Conservation (phyloP, 164 flowering plant species). For the Chimonanthus praecox region DNA sequence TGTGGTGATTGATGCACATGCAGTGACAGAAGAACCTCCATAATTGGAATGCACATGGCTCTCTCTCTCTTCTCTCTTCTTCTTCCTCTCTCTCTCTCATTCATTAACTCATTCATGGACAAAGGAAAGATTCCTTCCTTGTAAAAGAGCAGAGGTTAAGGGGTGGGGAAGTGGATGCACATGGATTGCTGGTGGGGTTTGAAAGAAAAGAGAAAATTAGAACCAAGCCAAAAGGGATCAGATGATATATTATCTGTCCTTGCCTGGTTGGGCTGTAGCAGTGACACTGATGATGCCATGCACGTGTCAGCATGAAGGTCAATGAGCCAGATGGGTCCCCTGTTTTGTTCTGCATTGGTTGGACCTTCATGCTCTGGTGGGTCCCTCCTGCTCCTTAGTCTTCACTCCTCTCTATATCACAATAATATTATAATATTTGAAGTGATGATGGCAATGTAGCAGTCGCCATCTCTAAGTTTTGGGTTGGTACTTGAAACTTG, state of each 20-base stretch:
- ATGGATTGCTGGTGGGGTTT: slow-evolving; percentile 39
- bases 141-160: slow-evolving; percentile 12
- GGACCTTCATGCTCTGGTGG: slow-evolving; percentile 3
- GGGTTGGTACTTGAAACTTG: slow-evolving; percentile 4
- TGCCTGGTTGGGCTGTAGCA: neutral
- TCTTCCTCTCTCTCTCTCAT: slow-evolving; percentile 20
- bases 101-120: slow-evolving; percentile 19
- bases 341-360: neutral
- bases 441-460: neutral
- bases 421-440: neutral
- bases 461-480: neutral
- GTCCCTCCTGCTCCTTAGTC: slow-evolving; percentile 3
- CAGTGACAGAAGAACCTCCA: slow-evolving; percentile 57
- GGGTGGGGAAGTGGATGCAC: slow-evolving; percentile 33
- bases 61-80: slow-evolving; percentile 16
- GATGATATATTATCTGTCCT: neutral
- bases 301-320: neutral
- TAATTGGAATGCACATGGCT: slow-evolving; percentile 37
- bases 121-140: slow-evolving; percentile 37
- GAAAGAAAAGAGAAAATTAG: neutral
- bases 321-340: neutral
- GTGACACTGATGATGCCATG: neutral
- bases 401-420: neutral
- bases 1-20: slow-evolving; percentile 52
- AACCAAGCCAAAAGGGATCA: slow-evolving; percentile 12